phyloP scores from a whole-genome alignment of 2,329 filamentous ascomycete genomes.

The Sclerotinia spermophila region DNA sequence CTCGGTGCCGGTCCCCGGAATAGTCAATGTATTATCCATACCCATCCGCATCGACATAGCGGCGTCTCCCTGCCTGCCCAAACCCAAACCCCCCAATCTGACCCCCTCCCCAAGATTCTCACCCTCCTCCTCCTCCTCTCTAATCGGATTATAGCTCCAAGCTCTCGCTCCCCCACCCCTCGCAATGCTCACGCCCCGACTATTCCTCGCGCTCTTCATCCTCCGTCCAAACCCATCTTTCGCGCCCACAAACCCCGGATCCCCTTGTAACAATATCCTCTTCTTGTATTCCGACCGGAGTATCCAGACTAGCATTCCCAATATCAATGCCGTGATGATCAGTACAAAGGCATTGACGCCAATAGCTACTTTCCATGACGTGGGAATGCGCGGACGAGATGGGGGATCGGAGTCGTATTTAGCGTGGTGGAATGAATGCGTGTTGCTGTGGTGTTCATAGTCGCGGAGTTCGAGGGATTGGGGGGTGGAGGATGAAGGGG shows the following conservation, averaged over 20 bases:
- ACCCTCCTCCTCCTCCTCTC: conserved; percentile 11
- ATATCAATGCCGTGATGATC: conserved; percentile 11
- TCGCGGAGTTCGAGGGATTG: conserved; percentile 4
- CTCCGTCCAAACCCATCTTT: conserved; percentile 17
- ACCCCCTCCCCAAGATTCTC: neutral
- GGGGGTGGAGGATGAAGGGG: neutral
- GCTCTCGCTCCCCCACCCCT: conserved; percentile 4
- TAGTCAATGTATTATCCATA: neutral
- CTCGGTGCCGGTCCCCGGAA: neutral
- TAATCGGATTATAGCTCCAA: conserved; percentile 18
- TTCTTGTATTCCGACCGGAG: conserved; percentile 15
- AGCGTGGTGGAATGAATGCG: neutral
- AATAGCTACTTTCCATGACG: conserved; percentile 18
- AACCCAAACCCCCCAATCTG: neutral
- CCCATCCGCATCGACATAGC: neutral
- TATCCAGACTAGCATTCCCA: conserved; percentile 16
- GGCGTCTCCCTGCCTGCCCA: neutral
- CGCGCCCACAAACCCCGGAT: conserved; percentile 7
- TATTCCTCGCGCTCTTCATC: conserved; percentile 16
- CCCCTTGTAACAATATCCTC: neutral
- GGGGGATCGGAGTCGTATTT: conserved; percentile 1
- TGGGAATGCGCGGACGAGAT: conserved; percentile 10
- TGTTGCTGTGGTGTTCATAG: neutral
- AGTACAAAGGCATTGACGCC: conserved; percentile 18
- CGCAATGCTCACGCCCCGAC: neutral